These are phyloP conservation scores for Gastrolobium bilobum DNA, from an alignment of 306 rosid genomes.

Conservation along the genomic window DNA sequence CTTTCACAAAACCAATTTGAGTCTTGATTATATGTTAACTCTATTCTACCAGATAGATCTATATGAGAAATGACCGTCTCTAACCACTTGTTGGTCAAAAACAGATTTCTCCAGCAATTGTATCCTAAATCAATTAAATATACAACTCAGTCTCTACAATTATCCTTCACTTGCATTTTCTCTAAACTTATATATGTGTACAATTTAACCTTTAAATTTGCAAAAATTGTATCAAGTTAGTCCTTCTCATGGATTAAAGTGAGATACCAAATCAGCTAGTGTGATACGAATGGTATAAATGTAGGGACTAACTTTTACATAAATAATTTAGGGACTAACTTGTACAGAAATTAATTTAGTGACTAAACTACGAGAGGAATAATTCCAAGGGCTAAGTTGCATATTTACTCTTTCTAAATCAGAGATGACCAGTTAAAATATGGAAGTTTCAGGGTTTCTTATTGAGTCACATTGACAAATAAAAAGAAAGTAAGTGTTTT, in stretches of 20 bases:
- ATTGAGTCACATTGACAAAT: background rate
- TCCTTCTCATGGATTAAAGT: background rate
- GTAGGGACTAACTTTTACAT: background rate
- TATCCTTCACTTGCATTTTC: background rate
- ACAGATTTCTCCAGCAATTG: background rate
- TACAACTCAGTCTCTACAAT: background rate
- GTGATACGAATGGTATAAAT: background rate
- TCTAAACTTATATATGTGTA: background rate
- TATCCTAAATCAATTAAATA: too few species aligned
- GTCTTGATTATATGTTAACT: background rate
- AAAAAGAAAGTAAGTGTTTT: background rate
- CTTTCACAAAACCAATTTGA: too few species aligned
- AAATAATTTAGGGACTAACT: background rate
- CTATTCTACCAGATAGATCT: background rate
- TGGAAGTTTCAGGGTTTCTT: background rate
- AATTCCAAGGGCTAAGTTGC: background rate
- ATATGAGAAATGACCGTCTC: background rate
- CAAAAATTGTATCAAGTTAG: background rate
- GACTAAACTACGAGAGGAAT: background rate
- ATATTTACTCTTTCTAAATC: background rate
- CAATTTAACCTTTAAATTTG: background rate
- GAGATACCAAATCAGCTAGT: background rate
- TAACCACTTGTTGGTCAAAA: background rate
- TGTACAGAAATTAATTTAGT: background rate
- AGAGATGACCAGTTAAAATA: background rate